Evolutionary conservation across 345 rosid species (phyloP).

Genomic region (Populus tremula): DNA sequence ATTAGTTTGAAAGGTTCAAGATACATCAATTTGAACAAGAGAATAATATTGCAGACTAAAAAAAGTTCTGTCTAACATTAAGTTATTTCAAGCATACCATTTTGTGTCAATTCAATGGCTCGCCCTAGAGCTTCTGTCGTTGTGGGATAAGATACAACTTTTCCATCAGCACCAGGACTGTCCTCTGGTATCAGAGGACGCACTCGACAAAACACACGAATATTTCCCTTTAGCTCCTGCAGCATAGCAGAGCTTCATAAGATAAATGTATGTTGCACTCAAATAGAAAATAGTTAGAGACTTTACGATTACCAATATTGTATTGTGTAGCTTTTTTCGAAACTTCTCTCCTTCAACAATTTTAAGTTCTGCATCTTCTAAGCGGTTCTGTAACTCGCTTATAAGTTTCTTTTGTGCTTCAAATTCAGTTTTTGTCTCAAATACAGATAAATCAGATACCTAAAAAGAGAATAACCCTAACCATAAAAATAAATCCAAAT

Average conservation of each 20-base stretch:
- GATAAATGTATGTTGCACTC: slow-evolving; percentile 1
- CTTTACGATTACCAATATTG: slow-evolving; percentile 66
- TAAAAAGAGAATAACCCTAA: slow-evolving; percentile 22
- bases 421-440: slow-evolving; percentile 71
- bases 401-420: slow-evolving; percentile 70
- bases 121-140: slow-evolving; percentile 73
- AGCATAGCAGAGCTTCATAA: slow-evolving; percentile 23
- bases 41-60: neutral
- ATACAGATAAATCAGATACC: slow-evolving; percentile 71
- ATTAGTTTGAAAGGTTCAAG: slow-evolving; percentile 6
- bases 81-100: slow-evolving; percentile 41
- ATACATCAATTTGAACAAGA: neutral
- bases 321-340: slow-evolving; percentile 90
- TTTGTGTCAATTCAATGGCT: slow-evolving; percentile 70
- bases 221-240: slow-evolving; percentile 95
- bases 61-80: neutral
- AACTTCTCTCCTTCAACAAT: slow-evolving; percentile 88
- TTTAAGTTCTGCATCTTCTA: slow-evolving; percentile 86
- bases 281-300: neutral
- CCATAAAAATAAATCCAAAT: slow-evolving; percentile 6
- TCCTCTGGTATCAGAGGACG: slow-evolving; percentile 82
- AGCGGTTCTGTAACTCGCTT: slow-evolving; percentile 53
- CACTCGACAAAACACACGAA: slow-evolving; percentile 97
- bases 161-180: slow-evolving; percentile 48
- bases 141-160: slow-evolving; percentile 63